Evolutionary conservation across 2,329 filamentous ascomycete genomes (phyloP).

Genomic region (Decorospora gaudefroyi): DNA sequence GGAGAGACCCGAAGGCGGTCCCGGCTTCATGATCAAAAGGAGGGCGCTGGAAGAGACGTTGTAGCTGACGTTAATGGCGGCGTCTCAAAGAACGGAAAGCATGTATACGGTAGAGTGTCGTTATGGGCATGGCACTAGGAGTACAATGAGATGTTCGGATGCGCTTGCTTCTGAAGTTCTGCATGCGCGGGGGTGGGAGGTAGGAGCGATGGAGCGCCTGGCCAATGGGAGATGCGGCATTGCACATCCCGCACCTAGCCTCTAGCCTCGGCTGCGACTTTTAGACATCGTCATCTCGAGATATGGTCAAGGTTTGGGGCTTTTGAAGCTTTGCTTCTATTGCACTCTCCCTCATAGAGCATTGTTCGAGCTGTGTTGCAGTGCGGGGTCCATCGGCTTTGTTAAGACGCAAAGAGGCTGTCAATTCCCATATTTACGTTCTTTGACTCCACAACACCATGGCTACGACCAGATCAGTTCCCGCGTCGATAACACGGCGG

Average conservation of each 20-base stretch:
- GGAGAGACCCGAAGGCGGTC: no score
- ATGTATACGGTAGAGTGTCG: no score
- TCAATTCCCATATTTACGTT: constrained; percentile 1
- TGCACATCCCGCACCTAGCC: constrained; percentile 34
- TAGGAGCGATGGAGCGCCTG: not conserved
- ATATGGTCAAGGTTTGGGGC: constrained; percentile 24
- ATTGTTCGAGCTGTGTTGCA: constrained; percentile 1
- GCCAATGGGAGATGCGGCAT: constrained; percentile 32
- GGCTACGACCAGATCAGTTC: constrained; percentile 40
- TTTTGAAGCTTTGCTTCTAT: constrained; percentile 15
- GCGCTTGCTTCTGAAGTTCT: not conserved
- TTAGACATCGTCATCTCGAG: constrained; percentile 30
- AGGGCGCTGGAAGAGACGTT: no score
- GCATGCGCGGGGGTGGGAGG: constrained; percentile 1
- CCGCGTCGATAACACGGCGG: constrained; percentile 35
- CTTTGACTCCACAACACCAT: constrained; percentile 27
- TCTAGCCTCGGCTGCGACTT: constrained; percentile 32
- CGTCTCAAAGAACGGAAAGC: no score
- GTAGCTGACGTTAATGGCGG: no score
- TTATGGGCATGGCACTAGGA: not conserved
- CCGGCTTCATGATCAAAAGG: no score
- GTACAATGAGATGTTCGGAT: not conserved
- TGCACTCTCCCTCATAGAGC: constrained; percentile 11
- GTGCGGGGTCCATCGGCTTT: constrained; percentile 3
- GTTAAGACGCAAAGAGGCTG: not conserved